Evolutionary conservation across 2,329 filamentous ascomycete species (phyloP).

Genomic region (Colletotrichum acutatum): DNA sequence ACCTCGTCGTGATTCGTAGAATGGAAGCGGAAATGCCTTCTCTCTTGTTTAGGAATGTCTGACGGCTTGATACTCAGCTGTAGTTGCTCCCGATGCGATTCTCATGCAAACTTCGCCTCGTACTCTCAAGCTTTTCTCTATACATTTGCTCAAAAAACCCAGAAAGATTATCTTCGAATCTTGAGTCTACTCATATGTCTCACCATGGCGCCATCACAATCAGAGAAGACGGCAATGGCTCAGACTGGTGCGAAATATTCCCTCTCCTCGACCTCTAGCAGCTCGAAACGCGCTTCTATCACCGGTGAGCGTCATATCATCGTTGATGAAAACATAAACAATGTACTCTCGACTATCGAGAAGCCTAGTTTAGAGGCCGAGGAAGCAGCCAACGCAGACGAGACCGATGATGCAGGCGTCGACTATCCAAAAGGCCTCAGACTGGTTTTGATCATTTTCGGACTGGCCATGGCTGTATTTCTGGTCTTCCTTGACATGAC

Average conservation of each 20-base stretch:
- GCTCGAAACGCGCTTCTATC: background rate
- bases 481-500: constrained; percentile 50
- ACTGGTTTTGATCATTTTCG: constrained; percentile 56
- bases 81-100: background rate
- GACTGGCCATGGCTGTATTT: constrained; percentile 64
- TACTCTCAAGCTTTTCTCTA: background rate
- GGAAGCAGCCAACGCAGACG: background rate
- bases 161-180: background rate
- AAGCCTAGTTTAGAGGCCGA: background rate
- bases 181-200: background rate
- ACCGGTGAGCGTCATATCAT: background rate
- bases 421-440: constrained; percentile 46
- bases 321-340: background rate
- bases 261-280: background rate
- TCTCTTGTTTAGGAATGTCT: background rate
- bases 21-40: background rate
- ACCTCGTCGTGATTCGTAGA: background rate
- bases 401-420: background rate
- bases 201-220: background rate
- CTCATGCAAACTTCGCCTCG: background rate
- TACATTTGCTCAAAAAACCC: background rate
- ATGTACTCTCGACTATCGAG: background rate
- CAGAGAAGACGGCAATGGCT: background rate
- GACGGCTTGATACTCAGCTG: background rate
- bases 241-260: background rate